Conservation (phyloP, 1,284 basidiomycete species). For the Trichosporon coremiiforme region DNA sequence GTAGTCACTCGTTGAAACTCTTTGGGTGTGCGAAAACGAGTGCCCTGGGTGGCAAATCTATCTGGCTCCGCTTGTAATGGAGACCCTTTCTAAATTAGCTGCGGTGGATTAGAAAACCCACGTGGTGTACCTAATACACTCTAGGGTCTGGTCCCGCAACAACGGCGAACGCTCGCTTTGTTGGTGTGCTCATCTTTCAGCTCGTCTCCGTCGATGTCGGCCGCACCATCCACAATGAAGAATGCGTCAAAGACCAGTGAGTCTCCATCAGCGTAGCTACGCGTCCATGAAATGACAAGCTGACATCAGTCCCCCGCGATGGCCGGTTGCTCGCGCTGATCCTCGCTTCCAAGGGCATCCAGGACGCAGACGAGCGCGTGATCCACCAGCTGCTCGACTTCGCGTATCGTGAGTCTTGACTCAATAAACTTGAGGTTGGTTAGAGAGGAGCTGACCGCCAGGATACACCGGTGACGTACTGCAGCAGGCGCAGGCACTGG, state of each 20-base stretch:
- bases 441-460: constrained; percentile 39
- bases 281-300: background rate
- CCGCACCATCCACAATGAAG: constrained; percentile 24
- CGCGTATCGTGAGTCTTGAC: constrained; percentile 68
- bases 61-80: background rate
- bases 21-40: background rate
- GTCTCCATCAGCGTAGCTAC: background rate
- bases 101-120: background rate
- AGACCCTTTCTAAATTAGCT: background rate
- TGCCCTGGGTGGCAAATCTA: background rate
- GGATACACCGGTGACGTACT: constrained; percentile 88
- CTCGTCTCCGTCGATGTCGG: background rate
- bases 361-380: constrained; percentile 90
- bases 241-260: constrained; percentile 26
- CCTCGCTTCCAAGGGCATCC: constrained; percentile 88
- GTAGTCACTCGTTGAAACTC: constrained; percentile 8
- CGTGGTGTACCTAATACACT: background rate
- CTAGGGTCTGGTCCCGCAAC: background rate
- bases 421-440: too few species aligned
- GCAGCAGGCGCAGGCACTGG: constrained; percentile 85
- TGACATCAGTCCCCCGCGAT: constrained; percentile 67
- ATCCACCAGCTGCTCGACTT: constrained; percentile 95
- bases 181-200: constrained; percentile 2
- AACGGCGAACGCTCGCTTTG: background rate
- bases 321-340: constrained; percentile 90